A percentile compares a stretch with the other conserved stretches of the same genome.
These are phyloP conservation scores for Eimeria sp. DNA, from an alignment of 169 alveolate genomes.

Conservation along the genomic window DNA sequence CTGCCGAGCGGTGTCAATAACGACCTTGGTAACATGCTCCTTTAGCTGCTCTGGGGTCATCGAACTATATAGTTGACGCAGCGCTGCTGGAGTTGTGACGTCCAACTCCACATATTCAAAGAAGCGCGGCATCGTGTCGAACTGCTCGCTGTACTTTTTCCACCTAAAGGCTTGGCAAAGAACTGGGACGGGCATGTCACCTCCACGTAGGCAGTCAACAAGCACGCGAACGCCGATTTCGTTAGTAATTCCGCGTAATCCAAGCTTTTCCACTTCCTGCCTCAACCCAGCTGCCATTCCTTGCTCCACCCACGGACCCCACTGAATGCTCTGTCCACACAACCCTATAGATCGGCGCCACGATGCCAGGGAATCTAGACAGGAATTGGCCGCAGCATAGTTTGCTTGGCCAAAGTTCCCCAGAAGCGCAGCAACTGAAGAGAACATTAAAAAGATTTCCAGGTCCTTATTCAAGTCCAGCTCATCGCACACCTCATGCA, in stretches of 20 bases:
- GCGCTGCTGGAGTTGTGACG: neutral
- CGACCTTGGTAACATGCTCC: neutral
- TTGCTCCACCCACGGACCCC: slow-evolving; percentile 88
- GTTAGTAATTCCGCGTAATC: slow-evolving; percentile 59
- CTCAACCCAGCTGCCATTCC: slow-evolving; percentile 76
- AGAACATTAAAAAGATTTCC: slow-evolving; percentile 84
- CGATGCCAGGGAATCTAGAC: slow-evolving; percentile 84
- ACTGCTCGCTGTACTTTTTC: slow-evolving; percentile 64
- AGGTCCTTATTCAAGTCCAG: slow-evolving; percentile 21
- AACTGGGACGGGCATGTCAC: slow-evolving; percentile 36
- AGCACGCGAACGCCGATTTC: slow-evolving; percentile 27
- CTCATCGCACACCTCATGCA: slow-evolving; percentile 82
- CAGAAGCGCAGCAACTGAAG: slow-evolving; percentile 85
- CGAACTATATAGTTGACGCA: neutral
- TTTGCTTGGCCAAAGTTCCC: slow-evolving; percentile 86
- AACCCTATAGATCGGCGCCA: slow-evolving; percentile 83
- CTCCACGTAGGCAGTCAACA: slow-evolving; percentile 27
- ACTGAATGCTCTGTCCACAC: slow-evolving; percentile 85
- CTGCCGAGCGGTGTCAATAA: slow-evolving; percentile 62
- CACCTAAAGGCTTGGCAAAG: slow-evolving; percentile 46
- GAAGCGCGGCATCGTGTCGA: slow-evolving; percentile 11
- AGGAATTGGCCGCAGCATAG: slow-evolving; percentile 88
- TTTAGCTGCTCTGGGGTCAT: neutral
- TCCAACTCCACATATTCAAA: neutral
- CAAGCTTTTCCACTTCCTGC: neutral